Conservation (phyloP, 441 rosid genomes). For the Melianthus villosus region DNA sequence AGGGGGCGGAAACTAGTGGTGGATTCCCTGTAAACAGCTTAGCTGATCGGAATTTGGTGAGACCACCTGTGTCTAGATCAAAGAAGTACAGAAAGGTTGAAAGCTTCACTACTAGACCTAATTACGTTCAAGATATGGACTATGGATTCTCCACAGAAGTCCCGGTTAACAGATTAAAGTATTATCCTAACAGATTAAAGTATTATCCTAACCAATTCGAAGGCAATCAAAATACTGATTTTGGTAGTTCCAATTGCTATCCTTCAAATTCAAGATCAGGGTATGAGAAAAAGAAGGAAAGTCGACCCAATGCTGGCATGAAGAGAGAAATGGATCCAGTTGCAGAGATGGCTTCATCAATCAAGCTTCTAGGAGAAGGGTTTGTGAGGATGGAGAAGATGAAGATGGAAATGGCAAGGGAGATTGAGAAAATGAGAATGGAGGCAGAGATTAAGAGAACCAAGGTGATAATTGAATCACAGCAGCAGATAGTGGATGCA, state of each 20-base stretch:
- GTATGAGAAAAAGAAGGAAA: constrained; percentile 13
- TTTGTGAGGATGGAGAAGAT: constrained; percentile 54
- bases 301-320: constrained; percentile 13
- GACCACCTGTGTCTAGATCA: constrained; percentile 15
- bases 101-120: constrained; percentile 14
- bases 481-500: constrained; percentile 37
- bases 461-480: constrained; percentile 57
- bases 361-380: constrained; percentile 33
- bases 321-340: constrained; percentile 27
- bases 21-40: constrained; percentile 16
- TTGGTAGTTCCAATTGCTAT: constrained; percentile 11
- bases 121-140: constrained; percentile 16
- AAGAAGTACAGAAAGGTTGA: constrained; percentile 11
- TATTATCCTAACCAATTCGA: constrained; percentile 10
- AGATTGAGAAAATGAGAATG: constrained; percentile 56
- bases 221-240: constrained; percentile 11
- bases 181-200: too few relatives aligned
- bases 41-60: constrained; percentile 10
- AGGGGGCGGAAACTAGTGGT: constrained; percentile 16
- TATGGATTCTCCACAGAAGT: too few relatives aligned
- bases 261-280: too few relatives aligned
- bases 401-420: constrained; percentile 68
- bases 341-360: constrained; percentile 39
- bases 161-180: too few relatives aligned
- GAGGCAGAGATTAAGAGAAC: constrained; percentile 52